phyloP scores from a whole-genome alignment of 441 rosid genomes.

The Euphorbia schlechtendalii region DNA sequence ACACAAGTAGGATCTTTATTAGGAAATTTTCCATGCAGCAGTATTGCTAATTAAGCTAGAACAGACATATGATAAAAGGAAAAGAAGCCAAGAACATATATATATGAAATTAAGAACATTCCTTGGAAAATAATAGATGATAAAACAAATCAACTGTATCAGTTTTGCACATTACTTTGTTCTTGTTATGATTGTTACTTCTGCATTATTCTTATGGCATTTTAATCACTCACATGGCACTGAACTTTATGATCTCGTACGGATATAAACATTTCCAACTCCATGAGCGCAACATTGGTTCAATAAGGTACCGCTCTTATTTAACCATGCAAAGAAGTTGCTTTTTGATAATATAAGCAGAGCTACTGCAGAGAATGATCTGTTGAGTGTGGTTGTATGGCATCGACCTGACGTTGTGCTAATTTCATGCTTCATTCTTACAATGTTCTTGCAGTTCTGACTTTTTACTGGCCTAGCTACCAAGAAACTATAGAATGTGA shows the following conservation, averaged over 20 bases:
- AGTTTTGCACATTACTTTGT: not conserved
- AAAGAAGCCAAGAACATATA: not conserved
- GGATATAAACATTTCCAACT: no score
- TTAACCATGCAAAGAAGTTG: not conserved
- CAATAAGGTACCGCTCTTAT: constrained; percentile 12
- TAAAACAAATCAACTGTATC: not conserved
- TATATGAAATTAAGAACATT: not conserved
- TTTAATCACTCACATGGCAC: not conserved
- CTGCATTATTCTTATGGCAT: not conserved
- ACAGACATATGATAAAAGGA: not conserved
- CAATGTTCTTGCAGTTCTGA: not conserved
- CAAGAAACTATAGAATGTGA: constrained; percentile 6
- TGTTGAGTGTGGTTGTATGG: not conserved
- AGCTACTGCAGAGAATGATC: not conserved
- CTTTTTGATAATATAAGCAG: no score
- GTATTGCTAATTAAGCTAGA: not conserved
- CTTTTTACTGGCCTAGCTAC: not conserved
- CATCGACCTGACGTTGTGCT: not conserved
- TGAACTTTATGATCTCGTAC: constrained; percentile 7
- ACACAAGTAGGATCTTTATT: not conserved
- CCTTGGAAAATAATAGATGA: no score
- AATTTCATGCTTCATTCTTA: constrained; percentile 9
- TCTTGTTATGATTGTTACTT: not conserved
- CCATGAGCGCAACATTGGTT: constrained; percentile 27
- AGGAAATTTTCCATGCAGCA: not conserved